These are phyloP conservation scores for Aspergillus asperescens DNA, from an alignment of 495 filamentous ascomycete genomes.

Conservation along the genomic window DNA sequence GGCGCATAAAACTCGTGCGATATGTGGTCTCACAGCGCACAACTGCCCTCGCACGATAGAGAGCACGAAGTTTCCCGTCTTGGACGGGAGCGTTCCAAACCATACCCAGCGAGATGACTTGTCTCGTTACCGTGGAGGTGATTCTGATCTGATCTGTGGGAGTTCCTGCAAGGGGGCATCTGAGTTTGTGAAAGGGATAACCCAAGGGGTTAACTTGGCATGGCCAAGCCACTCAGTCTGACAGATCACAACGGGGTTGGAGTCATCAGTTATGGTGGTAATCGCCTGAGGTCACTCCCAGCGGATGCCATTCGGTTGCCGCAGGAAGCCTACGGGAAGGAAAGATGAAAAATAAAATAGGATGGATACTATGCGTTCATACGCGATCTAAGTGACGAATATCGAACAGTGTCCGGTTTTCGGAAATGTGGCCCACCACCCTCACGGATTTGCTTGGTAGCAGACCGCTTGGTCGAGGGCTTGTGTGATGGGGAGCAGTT, in stretches of 20 bases:
- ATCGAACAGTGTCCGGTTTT: slow-evolving; percentile 7
- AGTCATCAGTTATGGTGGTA: neutral
- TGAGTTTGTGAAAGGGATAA: slow-evolving; percentile 12
- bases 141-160: neutral
- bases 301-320: no score
- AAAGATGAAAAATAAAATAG: neutral
- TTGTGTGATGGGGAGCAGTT: slow-evolving; percentile 47
- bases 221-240: no score
- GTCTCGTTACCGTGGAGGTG: neutral
- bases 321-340: neutral
- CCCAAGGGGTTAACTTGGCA: slow-evolving; percentile 11
- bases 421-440: slow-evolving; percentile 22
- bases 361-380: neutral
- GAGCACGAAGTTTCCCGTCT: neutral
- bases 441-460: slow-evolving; percentile 3
- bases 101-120: neutral
- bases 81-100: neutral
- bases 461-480: slow-evolving; percentile 21
- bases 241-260: slow-evolving; percentile 7
- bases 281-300: neutral
- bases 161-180: slow-evolving; percentile 10
- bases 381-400: slow-evolving; percentile 10
- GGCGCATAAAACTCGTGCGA: neutral
- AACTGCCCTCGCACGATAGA: neutral
- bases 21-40: neutral